These are phyloP conservation scores for Huntiella omanensis DNA, from an alignment of 2,329 filamentous ascomycete genomes.

Conservation along the genomic window DNA sequence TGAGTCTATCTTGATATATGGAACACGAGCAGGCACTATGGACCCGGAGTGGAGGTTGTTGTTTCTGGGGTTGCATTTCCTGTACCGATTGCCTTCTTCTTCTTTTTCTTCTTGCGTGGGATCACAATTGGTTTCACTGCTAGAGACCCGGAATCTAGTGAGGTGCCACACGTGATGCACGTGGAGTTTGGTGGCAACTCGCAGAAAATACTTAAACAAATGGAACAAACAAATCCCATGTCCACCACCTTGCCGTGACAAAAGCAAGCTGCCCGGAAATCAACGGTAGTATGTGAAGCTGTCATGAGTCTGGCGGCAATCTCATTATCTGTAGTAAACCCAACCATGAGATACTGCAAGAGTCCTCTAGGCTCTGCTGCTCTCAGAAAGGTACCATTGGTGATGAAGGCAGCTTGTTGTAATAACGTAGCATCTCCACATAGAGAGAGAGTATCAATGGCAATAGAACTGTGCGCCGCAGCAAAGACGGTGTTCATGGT, in stretches of 20 bases:
- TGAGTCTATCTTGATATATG: not conserved
- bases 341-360: conserved; percentile 87
- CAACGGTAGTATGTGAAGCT: conserved; percentile 70
- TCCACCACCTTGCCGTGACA: conserved; percentile 85
- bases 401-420: conserved; percentile 63
- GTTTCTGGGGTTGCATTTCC: conserved; percentile 7
- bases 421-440: conserved; percentile 77
- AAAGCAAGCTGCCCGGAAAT: conserved; percentile 97
- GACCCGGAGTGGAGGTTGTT: conserved; percentile 33
- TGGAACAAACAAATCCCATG: conserved; percentile 85
- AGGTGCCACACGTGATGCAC: conserved; percentile 70
- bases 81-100: conserved; percentile 39
- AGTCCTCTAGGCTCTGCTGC: conserved; percentile 47
- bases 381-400: conserved; percentile 35
- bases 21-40: not conserved
- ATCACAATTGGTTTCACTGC: conserved; percentile 61
- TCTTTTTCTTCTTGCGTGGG: conserved; percentile 54
- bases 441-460: conserved; percentile 81
- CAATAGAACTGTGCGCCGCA: conserved; percentile 69
- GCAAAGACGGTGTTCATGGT: conserved; percentile 99
- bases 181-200: conserved; percentile 39
- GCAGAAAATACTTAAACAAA: conserved; percentile 91
- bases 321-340: conserved; percentile 51
- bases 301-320: conserved; percentile 46
- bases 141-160: conserved; percentile 56